Percentiles rank a stretch among this genome's conserved stretches.
Conservation (phyloP, 2,329 filamentous ascomycete genomes). For the Fusarium sublunatum region DNA sequence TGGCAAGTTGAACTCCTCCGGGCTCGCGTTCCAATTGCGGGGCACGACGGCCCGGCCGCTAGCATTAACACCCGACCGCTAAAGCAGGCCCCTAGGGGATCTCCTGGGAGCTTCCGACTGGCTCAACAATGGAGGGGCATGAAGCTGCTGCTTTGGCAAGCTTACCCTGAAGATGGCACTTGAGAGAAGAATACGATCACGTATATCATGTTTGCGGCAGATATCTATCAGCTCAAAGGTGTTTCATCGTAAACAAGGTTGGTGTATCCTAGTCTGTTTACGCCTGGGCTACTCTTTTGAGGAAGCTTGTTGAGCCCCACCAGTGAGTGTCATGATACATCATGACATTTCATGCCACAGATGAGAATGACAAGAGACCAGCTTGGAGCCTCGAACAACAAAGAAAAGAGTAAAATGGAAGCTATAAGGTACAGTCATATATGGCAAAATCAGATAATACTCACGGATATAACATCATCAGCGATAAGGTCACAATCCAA, state of each 20-base stretch:
- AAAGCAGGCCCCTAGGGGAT: conserved; percentile 26
- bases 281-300: too few relatives aligned
- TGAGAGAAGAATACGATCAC: not conserved
- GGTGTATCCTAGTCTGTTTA: too few relatives aligned
- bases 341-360: too few relatives aligned
- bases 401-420: too few relatives aligned
- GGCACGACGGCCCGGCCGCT: conserved; percentile 37
- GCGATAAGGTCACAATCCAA: not conserved
- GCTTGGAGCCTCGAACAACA: too few relatives aligned
- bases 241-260: too few relatives aligned
- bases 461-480: too few relatives aligned
- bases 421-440: not conserved
- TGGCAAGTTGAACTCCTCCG: conserved; percentile 16
- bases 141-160: conserved; percentile 3
- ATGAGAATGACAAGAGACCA: too few relatives aligned
- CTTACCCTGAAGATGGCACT: not conserved
- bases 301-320: too few relatives aligned
- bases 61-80: conserved; percentile 38
- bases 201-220: not conserved
- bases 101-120: conserved; percentile 22
- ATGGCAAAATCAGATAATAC: too few relatives aligned
- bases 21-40: conserved; percentile 34
- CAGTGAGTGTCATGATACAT: too few relatives aligned
- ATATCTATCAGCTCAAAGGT: too few relatives aligned
- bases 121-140: conserved; percentile 5